Base-by-base conservation (phyloP, 225 moss, liverwort and hornwort genomes). In the Bryoerythrophyllum caledonicum region DNA sequence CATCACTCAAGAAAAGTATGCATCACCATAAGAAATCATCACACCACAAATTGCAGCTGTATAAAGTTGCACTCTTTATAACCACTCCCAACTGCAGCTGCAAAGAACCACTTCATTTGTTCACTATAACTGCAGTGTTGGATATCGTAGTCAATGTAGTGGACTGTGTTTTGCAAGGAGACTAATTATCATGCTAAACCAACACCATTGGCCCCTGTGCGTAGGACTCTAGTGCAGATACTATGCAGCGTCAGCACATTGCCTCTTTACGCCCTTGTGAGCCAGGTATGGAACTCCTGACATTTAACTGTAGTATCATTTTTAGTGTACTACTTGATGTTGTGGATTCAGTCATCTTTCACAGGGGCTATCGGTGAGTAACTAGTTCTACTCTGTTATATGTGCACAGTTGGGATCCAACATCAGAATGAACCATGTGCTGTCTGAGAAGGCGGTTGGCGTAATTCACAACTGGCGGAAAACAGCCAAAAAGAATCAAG, bases 181-280 rank as follows among this genome's bases (percentile, higher is more conserved):
- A n/a, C 32, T 34, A n/a, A 19, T 27, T 10, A 27, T 5, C 5
- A 1, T 48, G 51, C 48, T 49, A 17, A 49, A 49, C 48, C 48
- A 48, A 48, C 16, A 48, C 16, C 7, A 20, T 65, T 60, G 62
- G 15, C 46, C 60, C n/a, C 6, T 2, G 2, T 74, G 6, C 26
- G 35, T 40, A 96, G 95, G 55, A 60, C 79, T 32, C 53, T 89
- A 40, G 86, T 90, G 51, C 95, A 93, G 69, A 67, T 93, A 14
- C 59, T 90, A 11, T 93, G 93, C 86, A 93, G 93, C 55, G 80
- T 65, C 51, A 90, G 88, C 61, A 96, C 93, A 1, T 63, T 93
- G 38, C 95, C 95, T 44, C 82, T 93, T 0, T 96, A 91, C 48
- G 95, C 95, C 43, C 89, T 96, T 43, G 91, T 93, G 20, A 90